phyloP scores from a whole-genome alignment of 2,329 filamentous ascomycete genomes.

The Aspergillus sp. region DNA sequence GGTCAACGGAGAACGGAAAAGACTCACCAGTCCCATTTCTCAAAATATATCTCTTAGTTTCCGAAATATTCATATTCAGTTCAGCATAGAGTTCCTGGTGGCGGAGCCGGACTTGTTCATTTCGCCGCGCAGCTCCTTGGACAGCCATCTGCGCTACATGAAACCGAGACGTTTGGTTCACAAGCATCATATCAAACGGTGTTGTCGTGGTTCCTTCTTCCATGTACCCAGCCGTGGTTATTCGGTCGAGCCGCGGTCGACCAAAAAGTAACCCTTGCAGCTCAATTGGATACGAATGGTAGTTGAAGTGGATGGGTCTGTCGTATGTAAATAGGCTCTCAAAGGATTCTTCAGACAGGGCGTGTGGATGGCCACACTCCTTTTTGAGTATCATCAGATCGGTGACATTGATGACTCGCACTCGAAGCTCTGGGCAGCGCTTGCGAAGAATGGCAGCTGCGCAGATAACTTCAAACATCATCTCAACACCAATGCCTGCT shows the following conservation, averaged over 20 bases:
- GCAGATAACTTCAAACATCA: conserved; percentile 65
- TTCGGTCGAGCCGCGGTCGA: conserved; percentile 51
- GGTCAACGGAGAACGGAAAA: too few relatives aligned
- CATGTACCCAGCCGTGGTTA: conserved; percentile 59
- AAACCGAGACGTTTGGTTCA: conserved; percentile 61
- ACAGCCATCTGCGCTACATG: conserved; percentile 59
- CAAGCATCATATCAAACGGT: conserved; percentile 69
- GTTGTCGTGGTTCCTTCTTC: conserved; percentile 69
- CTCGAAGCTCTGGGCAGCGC: conserved; percentile 52
- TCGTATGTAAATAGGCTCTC: conserved; percentile 58
- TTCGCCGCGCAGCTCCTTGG: conserved; percentile 47
- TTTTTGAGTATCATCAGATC: conserved; percentile 64
- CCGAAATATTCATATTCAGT: too few relatives aligned
- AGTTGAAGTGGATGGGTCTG: conserved; percentile 62
- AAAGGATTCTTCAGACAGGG: conserved; percentile 55
- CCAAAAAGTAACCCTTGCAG: conserved; percentile 63
- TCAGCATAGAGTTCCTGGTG: conserved; percentile 51
- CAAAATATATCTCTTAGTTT: too few relatives aligned
- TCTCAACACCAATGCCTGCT: conserved; percentile 64
- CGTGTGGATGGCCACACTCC: conserved; percentile 59
- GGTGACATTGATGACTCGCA: conserved; percentile 65
- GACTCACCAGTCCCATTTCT: too few relatives aligned
- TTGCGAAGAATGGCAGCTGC: conserved; percentile 57
- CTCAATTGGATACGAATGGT: conserved; percentile 64
- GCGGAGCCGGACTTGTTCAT: conserved; percentile 48